phyloP scores from a whole-genome alignment of 108 stramenopile species.

The Cyclotella distinguenda region DNA sequence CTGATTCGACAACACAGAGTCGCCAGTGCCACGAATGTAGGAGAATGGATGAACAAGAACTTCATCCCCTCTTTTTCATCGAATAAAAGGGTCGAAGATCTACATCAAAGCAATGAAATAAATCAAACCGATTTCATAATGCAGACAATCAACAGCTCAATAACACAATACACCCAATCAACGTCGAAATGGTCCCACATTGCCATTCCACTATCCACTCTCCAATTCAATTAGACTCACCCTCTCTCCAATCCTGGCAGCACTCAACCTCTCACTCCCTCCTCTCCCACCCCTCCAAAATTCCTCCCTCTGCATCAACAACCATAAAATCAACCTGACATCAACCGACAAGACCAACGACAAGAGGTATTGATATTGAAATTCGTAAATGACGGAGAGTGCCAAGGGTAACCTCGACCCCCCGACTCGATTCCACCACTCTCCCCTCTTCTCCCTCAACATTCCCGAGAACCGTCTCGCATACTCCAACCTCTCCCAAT shows the following conservation, averaged over 20 bases:
- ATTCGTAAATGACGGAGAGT: slow-evolving; percentile 58
- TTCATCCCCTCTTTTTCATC: too few species aligned
- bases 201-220: background rate
- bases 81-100: too few species aligned
- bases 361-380: slow-evolving; percentile 73
- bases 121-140: too few species aligned
- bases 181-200: too few species aligned
- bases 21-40: too few species aligned
- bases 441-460: slow-evolving; percentile 45
- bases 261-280: slow-evolving; percentile 82
- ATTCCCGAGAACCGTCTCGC: slow-evolving; percentile 35
- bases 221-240: slow-evolving; percentile 48
- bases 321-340: slow-evolving; percentile 83
- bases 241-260: slow-evolving; percentile 91
- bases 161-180: too few species aligned
- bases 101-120: too few species aligned
- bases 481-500: slow-evolving; percentile 73
- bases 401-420: slow-evolving; percentile 9
- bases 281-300: slow-evolving; percentile 85
- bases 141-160: background rate
- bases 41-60: too few species aligned
- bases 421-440: slow-evolving; percentile 19
- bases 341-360: slow-evolving; percentile 71
- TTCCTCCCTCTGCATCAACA: slow-evolving; percentile 79
- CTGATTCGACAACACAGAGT: too few species aligned